Percentiles rank a stretch among this genome's conserved stretches.
phyloP scores from a whole-genome alignment of 2,329 filamentous ascomycete species.

The Fusarium virguliforme region DNA sequence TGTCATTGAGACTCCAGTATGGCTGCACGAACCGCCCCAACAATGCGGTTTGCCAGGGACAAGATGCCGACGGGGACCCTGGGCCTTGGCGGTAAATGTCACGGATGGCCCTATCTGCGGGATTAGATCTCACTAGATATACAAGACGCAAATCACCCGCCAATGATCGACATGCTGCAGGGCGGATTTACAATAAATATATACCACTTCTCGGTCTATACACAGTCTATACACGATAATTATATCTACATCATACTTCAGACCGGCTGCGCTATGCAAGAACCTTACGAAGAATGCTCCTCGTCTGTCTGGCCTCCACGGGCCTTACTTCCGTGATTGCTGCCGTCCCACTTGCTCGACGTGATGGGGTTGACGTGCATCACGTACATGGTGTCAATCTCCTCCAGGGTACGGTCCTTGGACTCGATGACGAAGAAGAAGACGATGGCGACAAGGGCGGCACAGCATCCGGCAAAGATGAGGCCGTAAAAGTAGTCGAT shows the following conservation, averaged over 20 bases:
- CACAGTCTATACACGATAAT: background rate
- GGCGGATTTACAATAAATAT: background rate
- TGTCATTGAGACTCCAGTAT: background rate
- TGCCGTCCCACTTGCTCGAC: slow-evolving; percentile 54
- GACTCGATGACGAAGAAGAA: slow-evolving; percentile 85
- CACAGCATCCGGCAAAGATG: slow-evolving; percentile 79
- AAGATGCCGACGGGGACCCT: background rate
- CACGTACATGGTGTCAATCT: slow-evolving; percentile 84
- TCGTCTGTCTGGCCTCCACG: slow-evolving; percentile 40
- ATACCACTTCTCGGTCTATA: background rate
- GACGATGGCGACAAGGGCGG: slow-evolving; percentile 74
- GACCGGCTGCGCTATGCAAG: background rate
- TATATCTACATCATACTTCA: background rate
- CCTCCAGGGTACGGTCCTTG: slow-evolving; percentile 80
- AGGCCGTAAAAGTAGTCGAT: slow-evolving; percentile 81
- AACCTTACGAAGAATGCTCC: slow-evolving; percentile 38
- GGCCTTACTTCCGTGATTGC: slow-evolving; percentile 29
- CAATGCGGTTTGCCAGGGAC: background rate
- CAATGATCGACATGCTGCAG: too few species aligned
- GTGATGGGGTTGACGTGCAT: slow-evolving; percentile 66
- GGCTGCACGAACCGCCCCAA: background rate
- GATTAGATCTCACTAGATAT: slow-evolving; percentile 1
- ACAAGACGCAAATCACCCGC: background rate
- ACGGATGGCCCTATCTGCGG: background rate
- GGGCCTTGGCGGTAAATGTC: background rate